Evolutionary conservation across 345 rosid species (phyloP).

Genomic region (Brassica juncea): DNA sequence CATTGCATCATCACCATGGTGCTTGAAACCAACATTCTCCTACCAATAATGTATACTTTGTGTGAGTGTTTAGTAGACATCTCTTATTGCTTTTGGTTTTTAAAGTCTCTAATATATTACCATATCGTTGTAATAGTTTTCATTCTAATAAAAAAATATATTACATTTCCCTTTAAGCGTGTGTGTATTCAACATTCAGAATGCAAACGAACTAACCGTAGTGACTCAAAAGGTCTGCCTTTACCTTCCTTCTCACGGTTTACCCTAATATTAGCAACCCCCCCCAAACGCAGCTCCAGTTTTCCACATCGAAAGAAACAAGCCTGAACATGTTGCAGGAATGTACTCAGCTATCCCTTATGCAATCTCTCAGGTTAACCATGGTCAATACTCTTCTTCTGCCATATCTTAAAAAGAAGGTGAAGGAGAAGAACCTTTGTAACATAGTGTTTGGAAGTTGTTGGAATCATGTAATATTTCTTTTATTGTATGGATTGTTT

Average conservation of each 20-base stretch:
- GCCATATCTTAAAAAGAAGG: conserved; percentile 37
- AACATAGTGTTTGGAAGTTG: background rate
- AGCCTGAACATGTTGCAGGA: too few relatives aligned
- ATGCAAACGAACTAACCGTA: too few relatives aligned
- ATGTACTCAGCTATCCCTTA: too few relatives aligned
- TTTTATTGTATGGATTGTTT: background rate
- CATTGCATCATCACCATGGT: conserved; percentile 57
- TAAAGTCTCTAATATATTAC: too few relatives aligned
- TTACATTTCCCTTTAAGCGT: too few relatives aligned
- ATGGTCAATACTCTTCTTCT: conserved; percentile 52
- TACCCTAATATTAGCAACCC: too few relatives aligned
- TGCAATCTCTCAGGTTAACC: too few relatives aligned
- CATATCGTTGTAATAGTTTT: too few relatives aligned
- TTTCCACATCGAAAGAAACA: conserved; percentile 33
- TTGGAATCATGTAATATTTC: conserved; percentile 20
- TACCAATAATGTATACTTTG: background rate
- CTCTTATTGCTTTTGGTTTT: too few relatives aligned
- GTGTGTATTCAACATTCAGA: too few relatives aligned
- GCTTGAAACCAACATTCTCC: conserved; percentile 26
- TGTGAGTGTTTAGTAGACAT: background rate
- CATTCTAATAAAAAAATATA: too few relatives aligned
- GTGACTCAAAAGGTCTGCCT: too few relatives aligned
- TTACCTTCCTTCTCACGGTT: conserved; percentile 53
- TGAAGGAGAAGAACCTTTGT: background rate
- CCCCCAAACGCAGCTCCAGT: conserved; percentile 44